phyloP scores from a whole-genome alignment of 306 rosid species.

The Dryas octopetala region DNA sequence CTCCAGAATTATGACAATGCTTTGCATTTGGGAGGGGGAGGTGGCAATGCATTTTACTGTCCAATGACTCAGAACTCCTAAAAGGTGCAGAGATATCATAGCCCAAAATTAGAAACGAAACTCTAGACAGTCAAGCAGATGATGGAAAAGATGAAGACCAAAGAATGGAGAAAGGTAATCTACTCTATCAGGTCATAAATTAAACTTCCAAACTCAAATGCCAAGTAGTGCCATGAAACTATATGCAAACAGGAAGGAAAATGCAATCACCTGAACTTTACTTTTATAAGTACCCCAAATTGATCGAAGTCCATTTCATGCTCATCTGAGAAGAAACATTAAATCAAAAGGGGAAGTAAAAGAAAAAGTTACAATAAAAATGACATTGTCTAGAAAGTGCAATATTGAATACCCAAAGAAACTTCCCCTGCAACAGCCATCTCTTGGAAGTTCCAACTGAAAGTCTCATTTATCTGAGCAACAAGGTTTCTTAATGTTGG shows the following conservation, averaged over 20 bases:
- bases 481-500: conserved; percentile 85
- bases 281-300: conserved; percentile 88
- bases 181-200: background rate
- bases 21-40: too few species aligned
- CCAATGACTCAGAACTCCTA: too few species aligned
- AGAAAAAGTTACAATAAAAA: conserved; percentile 7
- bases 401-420: conserved; percentile 57
- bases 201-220: background rate
- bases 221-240: background rate
- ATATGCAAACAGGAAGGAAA: conserved; percentile 1
- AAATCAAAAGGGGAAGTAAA: conserved; percentile 24
- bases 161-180: too few species aligned
- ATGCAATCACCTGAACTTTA: conserved; percentile 82
- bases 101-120: too few species aligned
- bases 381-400: conserved; percentile 9
- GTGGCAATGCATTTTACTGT: too few species aligned
- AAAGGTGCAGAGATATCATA: too few species aligned
- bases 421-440: conserved; percentile 99
- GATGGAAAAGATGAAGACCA: too few species aligned
- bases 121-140: too few species aligned
- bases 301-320: conserved; percentile 76
- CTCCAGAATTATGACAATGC: too few species aligned
- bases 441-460: conserved; percentile 81
- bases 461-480: conserved; percentile 80
- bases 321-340: conserved; percentile 67